Percentiles rank a stretch among this genome's conserved stretches.
These are phyloP conservation scores for Nothophytophthora sp. DNA, from an alignment of 352 stramenopile species.

Conservation along the genomic window DNA sequence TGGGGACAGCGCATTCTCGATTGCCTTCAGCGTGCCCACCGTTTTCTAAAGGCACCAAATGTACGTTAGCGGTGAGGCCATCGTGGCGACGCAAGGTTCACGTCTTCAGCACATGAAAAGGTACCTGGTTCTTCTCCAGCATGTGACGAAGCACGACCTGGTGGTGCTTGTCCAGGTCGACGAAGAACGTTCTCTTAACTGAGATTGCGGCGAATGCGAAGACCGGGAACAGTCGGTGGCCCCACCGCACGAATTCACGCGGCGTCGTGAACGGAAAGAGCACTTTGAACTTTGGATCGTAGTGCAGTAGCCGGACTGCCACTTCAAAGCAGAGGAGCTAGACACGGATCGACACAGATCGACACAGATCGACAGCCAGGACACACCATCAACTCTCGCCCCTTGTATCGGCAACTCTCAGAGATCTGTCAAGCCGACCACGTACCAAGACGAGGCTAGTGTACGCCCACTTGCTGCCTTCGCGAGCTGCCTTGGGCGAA, in stretches of 20 bases:
- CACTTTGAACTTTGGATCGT: constrained; percentile 50
- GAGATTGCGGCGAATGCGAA: constrained; percentile 38
- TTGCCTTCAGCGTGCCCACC: constrained; percentile 22
- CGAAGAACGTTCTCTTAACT: constrained; percentile 55
- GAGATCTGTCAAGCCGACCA: neutral
- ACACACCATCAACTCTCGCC: too few species aligned
- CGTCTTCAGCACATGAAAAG: too few species aligned
- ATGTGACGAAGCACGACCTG: constrained; percentile 45
- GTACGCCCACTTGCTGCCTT: constrained; percentile 51
- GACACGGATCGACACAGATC: neutral
- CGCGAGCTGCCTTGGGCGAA: constrained; percentile 33
- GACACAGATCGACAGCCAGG: neutral
- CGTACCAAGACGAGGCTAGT: constrained; percentile 47
- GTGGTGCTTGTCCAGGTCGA: constrained; percentile 66
- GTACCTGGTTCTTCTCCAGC: constrained; percentile 58
- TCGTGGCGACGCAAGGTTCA: too few species aligned
- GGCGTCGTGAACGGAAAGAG: constrained; percentile 54
- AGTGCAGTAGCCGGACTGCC: constrained; percentile 49
- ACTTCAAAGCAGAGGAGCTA: constrained; percentile 62
- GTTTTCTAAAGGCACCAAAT: constrained; percentile 29
- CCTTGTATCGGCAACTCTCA: too few species aligned
- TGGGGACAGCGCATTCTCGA: constrained; percentile 22
- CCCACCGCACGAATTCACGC: constrained; percentile 59
- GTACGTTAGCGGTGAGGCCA: neutral
- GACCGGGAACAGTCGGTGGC: constrained; percentile 56